Base-by-base conservation (phyloP, 371 early-diverging fungal genomes). In the Mortierella sp. region DNA sequence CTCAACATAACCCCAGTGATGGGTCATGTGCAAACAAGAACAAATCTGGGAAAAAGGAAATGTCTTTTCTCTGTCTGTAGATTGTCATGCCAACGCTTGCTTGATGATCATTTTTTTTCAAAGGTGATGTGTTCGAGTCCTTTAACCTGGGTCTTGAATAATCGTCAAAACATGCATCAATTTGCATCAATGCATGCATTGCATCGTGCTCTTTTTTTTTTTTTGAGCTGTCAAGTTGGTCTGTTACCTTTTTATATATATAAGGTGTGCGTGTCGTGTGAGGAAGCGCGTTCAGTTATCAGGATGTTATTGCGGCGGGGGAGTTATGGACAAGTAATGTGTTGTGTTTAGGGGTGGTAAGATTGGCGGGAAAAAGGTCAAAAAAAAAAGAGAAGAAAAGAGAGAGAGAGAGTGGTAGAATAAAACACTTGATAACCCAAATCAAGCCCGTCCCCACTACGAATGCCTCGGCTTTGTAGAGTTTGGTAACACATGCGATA, bases 191-290 rank as follows among this genome's bases (percentile, higher is more conserved):
- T 1, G 49, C 49, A 53, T 53, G 53, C 28, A 53, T 5, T 53
- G 10, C 28, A 53, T 5, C 28, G 53, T 53, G 53, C 53, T 53
- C 53, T 10, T 13, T 53, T 49, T 53, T 53, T 53, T 53, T 28
- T 26, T 53, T 28, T 29, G 0, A 26, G 45, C n/a, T n/a, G 15
- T n/a, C 45, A 45, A 45, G 45, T 45, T 0, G 26, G 53, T 7
- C 12, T 1, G 23, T 53, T 53, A 53, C 53, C 53, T 53, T 53
- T 53, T 12, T 53, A 53, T 53, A 53, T 53, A 53, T 53, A 53
- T 53, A 53, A 12, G 10, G 53, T 26, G 29, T 61, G 45, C 37
- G 43, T 26, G 61, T 61, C 58, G 58, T 32, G 35, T 57, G 58
- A 57, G 56, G 56, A 55, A 22, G 37, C 34, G 58, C 58, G 58